Percentiles rank a stretch among this genome's conserved stretches.
These are phyloP conservation scores for Coemansia sp. DNA, from an alignment of 192 early-diverging fungal genomes.

Conservation along the genomic window DNA sequence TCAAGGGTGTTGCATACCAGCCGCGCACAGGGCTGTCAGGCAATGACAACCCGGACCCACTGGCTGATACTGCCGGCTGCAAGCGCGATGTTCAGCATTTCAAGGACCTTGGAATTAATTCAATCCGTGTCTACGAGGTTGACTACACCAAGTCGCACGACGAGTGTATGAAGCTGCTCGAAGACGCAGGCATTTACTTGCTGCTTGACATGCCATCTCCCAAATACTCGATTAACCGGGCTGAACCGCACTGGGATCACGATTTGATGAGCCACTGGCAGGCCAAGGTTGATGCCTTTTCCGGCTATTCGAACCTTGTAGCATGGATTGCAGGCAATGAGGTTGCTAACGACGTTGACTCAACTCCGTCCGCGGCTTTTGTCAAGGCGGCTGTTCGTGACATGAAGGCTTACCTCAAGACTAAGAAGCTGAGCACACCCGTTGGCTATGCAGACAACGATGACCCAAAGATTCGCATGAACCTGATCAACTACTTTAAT, in stretches of 20 bases:
- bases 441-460: constrained; percentile 80
- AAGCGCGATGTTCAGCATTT: constrained; percentile 63
- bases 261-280: constrained; percentile 58
- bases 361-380: constrained; percentile 61
- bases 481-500: constrained; percentile 68
- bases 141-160: constrained; percentile 65
- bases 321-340: constrained; percentile 78
- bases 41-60: constrained; percentile 57
- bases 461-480: constrained; percentile 64
- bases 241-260: constrained; percentile 59
- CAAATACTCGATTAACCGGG: constrained; percentile 64
- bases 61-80: constrained; percentile 60
- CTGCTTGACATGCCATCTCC: constrained; percentile 66
- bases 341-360: constrained; percentile 63
- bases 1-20: constrained; percentile 76
- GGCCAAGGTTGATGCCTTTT: constrained; percentile 65
- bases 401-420: constrained; percentile 60
- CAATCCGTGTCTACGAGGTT: constrained; percentile 70
- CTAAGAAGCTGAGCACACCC: constrained; percentile 57
- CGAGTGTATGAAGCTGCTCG: constrained; percentile 68
- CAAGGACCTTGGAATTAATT: constrained; percentile 68
- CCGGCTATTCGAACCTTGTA: constrained; percentile 62
- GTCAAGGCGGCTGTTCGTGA: constrained; percentile 73
- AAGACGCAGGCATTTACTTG: constrained; percentile 68
- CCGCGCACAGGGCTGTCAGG: constrained; percentile 50